phyloP scores from a whole-genome alignment of 345 rosid genomes.

The Dimocarpus longan region DNA sequence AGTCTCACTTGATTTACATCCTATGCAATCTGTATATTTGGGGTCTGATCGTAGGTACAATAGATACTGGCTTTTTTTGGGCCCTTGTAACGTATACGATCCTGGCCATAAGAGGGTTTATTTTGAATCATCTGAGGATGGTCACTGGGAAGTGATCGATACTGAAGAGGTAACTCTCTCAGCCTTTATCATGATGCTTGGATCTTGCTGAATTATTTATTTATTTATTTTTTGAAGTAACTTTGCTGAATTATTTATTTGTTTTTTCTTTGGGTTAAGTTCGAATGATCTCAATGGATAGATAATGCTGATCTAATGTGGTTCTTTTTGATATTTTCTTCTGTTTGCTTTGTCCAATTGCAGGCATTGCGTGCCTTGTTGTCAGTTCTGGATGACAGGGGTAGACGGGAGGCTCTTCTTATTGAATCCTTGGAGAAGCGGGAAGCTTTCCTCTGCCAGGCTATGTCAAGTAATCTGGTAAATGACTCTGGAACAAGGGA shows the following conservation, averaged over 20 bases:
- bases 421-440: slow-evolving; percentile 81
- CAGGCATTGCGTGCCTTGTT: slow-evolving; percentile 81
- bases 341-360: slow-evolving; percentile 26
- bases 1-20: slow-evolving; percentile 46
- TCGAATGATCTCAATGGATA: not conserved
- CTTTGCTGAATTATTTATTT: too few relatives aligned
- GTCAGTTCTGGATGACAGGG: slow-evolving; percentile 85
- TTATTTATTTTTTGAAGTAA: too few relatives aligned
- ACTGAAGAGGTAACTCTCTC: slow-evolving; percentile 65
- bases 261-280: not conserved
- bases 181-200: not conserved
- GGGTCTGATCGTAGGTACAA: slow-evolving; percentile 98
- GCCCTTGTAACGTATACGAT: slow-evolving; percentile 79
- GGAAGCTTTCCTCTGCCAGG: slow-evolving; percentile 63
- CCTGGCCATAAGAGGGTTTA: slow-evolving; percentile 95
- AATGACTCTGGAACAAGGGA: slow-evolving; percentile 27
- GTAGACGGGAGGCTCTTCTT: slow-evolving; percentile 80
- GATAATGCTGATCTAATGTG: slow-evolving; percentile 1
- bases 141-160: slow-evolving; percentile 95
- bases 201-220: not conserved
- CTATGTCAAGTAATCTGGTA: slow-evolving; percentile 55
- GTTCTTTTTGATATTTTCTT: slow-evolving; percentile 14
- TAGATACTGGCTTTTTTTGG: slow-evolving; percentile 98
- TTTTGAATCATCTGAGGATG: slow-evolving; percentile 98
- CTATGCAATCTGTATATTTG: slow-evolving; percentile 87